A percentile compares a stretch with the other conserved stretches of the same genome.
Evolutionary conservation across 306 rosid species (phyloP).

Genomic region (Abrus precatorius): DNA sequence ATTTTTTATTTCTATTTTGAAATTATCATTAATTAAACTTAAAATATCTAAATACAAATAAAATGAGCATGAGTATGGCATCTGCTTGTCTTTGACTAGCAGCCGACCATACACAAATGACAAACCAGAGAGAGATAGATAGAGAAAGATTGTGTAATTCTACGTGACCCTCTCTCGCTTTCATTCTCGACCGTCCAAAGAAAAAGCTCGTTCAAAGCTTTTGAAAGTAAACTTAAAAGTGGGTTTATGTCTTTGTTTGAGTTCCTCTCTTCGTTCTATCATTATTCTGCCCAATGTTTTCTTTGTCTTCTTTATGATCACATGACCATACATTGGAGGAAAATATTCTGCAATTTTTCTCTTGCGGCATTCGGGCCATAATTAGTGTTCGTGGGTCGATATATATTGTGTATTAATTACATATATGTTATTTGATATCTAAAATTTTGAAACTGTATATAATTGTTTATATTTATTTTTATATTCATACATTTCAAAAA

Average conservation of each 20-base stretch:
- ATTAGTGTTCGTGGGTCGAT: neutral
- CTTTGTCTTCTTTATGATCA: neutral
- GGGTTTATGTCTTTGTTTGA: slow-evolving; percentile 55
- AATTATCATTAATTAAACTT: neutral
- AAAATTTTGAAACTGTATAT: no score
- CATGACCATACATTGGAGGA: neutral
- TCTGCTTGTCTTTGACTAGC: slow-evolving; percentile 35
- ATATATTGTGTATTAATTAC: neutral
- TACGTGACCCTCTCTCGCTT: slow-evolving; percentile 30
- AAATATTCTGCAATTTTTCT: slow-evolving; percentile 31
- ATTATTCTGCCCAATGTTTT: neutral
- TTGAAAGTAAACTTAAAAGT: slow-evolving; percentile 61
- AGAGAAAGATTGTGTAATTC: neutral
- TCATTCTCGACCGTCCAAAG: slow-evolving; percentile 81
- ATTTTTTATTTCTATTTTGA: neutral
- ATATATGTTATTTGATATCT: no score
- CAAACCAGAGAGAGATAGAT: neutral
- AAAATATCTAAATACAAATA: neutral
- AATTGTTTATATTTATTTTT: no score
- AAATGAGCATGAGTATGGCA: neutral
- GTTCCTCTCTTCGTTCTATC: neutral
- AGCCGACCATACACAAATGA: slow-evolving; percentile 41
- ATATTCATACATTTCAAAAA: no score
- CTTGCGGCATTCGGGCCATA: slow-evolving; percentile 1
- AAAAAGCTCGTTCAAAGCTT: slow-evolving; percentile 54